Conservation (phyloP, 1,284 basidiomycete species). For the Phellopilus nigrolimitatus region DNA sequence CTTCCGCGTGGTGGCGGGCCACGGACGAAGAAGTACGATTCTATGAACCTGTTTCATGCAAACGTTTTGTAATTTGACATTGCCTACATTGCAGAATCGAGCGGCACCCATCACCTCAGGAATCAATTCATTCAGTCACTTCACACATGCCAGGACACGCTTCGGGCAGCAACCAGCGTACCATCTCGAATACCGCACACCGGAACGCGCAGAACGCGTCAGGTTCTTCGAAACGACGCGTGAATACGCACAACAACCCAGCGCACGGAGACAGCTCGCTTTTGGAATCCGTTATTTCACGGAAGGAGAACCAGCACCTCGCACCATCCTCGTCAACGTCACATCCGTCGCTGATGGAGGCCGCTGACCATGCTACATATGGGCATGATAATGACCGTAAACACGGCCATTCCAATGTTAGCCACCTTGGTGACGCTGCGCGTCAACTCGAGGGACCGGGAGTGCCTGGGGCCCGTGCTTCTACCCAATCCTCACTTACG, state of each 20-base stretch:
- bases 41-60: too few relatives aligned
- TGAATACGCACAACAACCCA: slow-evolving; percentile 7
- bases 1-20: slow-evolving; percentile 46
- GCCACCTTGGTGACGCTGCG: too few relatives aligned
- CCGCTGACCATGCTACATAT: slow-evolving; percentile 3
- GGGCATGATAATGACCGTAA: background rate
- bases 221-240: slow-evolving; percentile 18
- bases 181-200: slow-evolving; percentile 31
- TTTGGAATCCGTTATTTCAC: slow-evolving; percentile 16
- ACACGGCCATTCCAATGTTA: background rate
- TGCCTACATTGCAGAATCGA: slow-evolving; percentile 46
- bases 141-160: slow-evolving; percentile 42
- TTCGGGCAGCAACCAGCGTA: slow-evolving; percentile 29
- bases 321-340: slow-evolving; percentile 16
- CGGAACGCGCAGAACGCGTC: slow-evolving; percentile 16
- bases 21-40: slow-evolving; percentile 55
- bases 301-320: slow-evolving; percentile 18
- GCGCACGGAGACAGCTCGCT: slow-evolving; percentile 17
- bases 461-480: slow-evolving; percentile 30
- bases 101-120: slow-evolving; percentile 63
- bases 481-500: slow-evolving; percentile 33
- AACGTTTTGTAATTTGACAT: too few relatives aligned
- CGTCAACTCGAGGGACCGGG: slow-evolving; percentile 14
- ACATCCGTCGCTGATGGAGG: slow-evolving; percentile 16
- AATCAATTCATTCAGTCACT: slow-evolving; percentile 63